A percentile compares a stretch with the other conserved stretches of the same genome.
Evolutionary conservation across 306 rosid genomes (phyloP).

Genomic region (Datisca glomerata): DNA sequence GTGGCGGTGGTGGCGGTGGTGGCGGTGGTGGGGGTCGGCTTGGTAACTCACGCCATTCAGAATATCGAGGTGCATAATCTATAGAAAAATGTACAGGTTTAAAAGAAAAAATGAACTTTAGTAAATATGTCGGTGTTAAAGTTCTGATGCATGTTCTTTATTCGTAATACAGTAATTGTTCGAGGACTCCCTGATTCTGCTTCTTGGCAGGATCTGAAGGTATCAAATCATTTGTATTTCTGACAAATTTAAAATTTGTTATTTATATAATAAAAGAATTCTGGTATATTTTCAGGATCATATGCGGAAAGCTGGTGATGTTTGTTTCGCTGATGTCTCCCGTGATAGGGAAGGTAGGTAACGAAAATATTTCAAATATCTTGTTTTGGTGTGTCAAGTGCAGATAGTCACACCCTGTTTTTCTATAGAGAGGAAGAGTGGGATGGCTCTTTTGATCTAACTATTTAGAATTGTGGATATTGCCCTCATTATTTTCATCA

Average conservation of each 20-base stretch:
- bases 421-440: no score
- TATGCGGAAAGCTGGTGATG: constrained; percentile 99
- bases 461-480: no score
- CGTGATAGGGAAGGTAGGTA: constrained; percentile 84
- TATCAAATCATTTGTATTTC: constrained; percentile 14
- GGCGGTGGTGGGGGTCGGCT: constrained; percentile 55
- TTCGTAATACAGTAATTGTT: constrained; percentile 58
- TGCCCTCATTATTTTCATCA: no score
- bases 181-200: constrained; percentile 99
- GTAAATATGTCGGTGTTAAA: background rate
- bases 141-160: constrained; percentile 2
- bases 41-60: constrained; percentile 92
- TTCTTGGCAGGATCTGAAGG: constrained; percentile 99
- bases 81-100: background rate
- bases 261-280: no score
- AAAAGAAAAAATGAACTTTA: background rate
- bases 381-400: no score
- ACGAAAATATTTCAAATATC: background rate
- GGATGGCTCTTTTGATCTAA: no score
- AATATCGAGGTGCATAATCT: constrained; percentile 57
- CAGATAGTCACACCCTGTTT: no score
- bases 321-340: constrained; percentile 95
- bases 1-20: constrained; percentile 27
- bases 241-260: no score
- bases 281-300: constrained; percentile 68